Percentiles rank a stretch among this genome's conserved stretches.
Evolutionary conservation across 2,329 filamentous ascomycete species (phyloP).

Genomic region (Westerdykella ornata): DNA sequence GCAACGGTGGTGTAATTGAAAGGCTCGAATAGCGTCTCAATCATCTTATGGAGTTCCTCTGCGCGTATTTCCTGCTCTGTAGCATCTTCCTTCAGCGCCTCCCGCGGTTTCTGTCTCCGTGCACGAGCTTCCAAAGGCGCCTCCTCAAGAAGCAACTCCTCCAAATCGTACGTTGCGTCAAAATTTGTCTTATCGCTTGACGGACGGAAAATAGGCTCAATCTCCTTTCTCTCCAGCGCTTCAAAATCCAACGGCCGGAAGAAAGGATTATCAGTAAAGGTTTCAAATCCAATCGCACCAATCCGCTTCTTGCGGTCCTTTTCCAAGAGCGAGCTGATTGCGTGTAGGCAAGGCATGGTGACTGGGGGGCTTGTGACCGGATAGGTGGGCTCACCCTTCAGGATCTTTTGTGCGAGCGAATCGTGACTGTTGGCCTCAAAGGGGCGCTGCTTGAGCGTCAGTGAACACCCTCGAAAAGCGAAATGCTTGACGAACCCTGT

Average conservation of each 20-base stretch:
- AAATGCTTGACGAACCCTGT: conserved; percentile 59
- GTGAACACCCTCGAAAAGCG: background rate
- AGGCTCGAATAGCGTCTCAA: conserved; percentile 86
- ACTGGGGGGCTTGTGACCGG: conserved; percentile 91
- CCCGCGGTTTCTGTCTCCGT: conserved; percentile 85
- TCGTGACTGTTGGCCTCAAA: conserved; percentile 88
- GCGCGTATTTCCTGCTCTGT: conserved; percentile 91
- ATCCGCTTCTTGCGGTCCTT: conserved; percentile 74
- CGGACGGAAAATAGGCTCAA: conserved; percentile 85
- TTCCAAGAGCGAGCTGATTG: conserved; percentile 77
- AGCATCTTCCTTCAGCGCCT: conserved; percentile 86
- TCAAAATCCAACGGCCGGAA: conserved; percentile 82
- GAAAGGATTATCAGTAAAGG: conserved; percentile 82
- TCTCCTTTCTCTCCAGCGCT: conserved; percentile 74
- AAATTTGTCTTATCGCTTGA: conserved; percentile 99
- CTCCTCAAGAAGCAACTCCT: conserved; percentile 88
- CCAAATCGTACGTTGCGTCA: conserved; percentile 94
- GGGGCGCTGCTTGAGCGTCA: conserved; percentile 56
- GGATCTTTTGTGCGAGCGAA: conserved; percentile 70
- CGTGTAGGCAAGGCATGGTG: conserved; percentile 78
- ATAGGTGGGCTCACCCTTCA: conserved; percentile 74
- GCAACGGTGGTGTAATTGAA: conserved; percentile 89
- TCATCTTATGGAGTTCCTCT: conserved; percentile 88
- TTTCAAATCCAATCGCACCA: conserved; percentile 73
- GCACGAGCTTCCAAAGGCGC: conserved; percentile 89